phyloP scores from a whole-genome alignment of 1,284 basidiomycete species.

The Lignosus rhinocerotis region DNA sequence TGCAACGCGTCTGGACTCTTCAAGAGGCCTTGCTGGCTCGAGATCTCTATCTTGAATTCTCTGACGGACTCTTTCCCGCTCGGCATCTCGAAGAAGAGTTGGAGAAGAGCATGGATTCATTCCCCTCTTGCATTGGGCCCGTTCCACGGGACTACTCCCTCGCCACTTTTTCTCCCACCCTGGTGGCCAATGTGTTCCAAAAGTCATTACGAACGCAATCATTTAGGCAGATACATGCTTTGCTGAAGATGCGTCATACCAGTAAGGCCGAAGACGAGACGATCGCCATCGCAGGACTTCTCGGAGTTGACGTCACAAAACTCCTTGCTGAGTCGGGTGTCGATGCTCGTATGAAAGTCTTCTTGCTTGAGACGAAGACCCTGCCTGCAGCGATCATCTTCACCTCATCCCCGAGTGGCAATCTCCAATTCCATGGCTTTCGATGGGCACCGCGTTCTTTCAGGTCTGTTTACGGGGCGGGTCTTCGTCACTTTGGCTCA shows the following conservation, averaged over 20 bases:
- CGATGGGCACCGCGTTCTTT: not conserved
- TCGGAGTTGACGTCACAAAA: constrained; percentile 3
- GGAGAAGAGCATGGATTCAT: not conserved
- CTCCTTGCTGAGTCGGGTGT: constrained; percentile 2
- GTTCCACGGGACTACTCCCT: not conserved
- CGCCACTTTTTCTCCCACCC: not conserved
- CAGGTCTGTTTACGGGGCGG: not conserved
- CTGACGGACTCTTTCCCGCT: not conserved
- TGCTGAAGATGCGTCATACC: constrained; percentile 6
- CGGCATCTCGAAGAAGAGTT: not conserved
- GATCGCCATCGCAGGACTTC: constrained; percentile 11
- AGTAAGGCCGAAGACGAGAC: constrained; percentile 17
- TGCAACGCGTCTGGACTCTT: constrained; percentile 23
- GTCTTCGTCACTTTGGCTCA: not conserved
- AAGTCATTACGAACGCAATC: not conserved
- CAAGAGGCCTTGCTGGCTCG: constrained; percentile 21
- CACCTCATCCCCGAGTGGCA: too few species aligned
- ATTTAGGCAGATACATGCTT: not conserved
- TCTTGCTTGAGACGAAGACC: not conserved
- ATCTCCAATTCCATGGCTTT: not conserved
- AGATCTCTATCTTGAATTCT: constrained; percentile 15
- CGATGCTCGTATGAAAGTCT: not conserved
- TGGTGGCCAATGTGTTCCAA: not conserved
- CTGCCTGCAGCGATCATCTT: not conserved
- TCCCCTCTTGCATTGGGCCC: not conserved